Evolutionary conservation across 345 rosid genomes (phyloP).

Genomic region (Eutrema japonicum): DNA sequence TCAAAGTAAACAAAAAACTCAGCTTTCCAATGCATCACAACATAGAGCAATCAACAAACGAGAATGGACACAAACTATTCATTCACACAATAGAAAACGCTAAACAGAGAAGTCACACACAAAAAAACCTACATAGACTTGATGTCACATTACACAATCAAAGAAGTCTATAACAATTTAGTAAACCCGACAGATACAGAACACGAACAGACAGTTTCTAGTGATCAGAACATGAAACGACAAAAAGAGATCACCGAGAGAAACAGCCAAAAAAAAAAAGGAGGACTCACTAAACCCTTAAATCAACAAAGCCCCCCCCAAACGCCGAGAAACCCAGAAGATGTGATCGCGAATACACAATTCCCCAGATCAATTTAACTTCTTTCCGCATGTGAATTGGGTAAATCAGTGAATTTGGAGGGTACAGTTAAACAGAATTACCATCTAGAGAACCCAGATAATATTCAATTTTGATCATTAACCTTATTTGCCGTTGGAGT

Average conservation of each 20-base stretch:
- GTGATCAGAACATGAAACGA: slow-evolving; percentile 26
- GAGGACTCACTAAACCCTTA: slow-evolving; percentile 24
- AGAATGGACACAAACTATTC: background rate
- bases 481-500: slow-evolving; percentile 58
- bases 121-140: background rate
- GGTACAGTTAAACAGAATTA: slow-evolving; percentile 14
- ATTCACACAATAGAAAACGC: background rate
- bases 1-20: background rate
- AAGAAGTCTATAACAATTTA: background rate
- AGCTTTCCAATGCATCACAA: background rate
- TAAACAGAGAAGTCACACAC: slow-evolving; percentile 1
- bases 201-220: slow-evolving; percentile 18
- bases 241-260: background rate
- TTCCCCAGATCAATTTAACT: slow-evolving; percentile 15
- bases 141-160: slow-evolving; percentile 1
- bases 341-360: slow-evolving; percentile 31
- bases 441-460: background rate
- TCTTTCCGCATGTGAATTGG: slow-evolving; percentile 6
- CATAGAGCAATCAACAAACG: background rate
- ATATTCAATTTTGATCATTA: background rate
- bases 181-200: background rate
- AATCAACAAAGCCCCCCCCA: slow-evolving; percentile 6
- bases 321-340: slow-evolving; percentile 21
- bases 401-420: slow-evolving; percentile 6
- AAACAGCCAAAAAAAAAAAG: background rate